A percentile compares a stretch with the other conserved stretches of the same genome.
phyloP scores from a whole-genome alignment of 495 filamentous ascomycete genomes.

The Delitschia confertaspora region DNA sequence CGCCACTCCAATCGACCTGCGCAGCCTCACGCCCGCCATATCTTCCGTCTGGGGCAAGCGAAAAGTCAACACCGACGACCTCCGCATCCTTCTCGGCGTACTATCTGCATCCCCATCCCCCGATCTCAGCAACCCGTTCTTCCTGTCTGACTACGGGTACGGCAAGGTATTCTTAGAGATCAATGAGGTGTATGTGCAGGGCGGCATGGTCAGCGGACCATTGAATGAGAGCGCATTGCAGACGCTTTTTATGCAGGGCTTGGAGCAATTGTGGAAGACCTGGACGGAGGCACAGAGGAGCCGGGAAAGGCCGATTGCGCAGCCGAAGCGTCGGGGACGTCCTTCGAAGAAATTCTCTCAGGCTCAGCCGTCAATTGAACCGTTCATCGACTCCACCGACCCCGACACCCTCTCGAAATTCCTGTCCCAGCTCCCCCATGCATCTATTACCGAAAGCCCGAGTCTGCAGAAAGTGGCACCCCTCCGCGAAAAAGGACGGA shows the following conservation, averaged over 20 bases:
- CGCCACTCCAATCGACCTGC: slow-evolving; percentile 49
- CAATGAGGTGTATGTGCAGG: slow-evolving; percentile 30
- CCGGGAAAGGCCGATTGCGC: slow-evolving; percentile 16
- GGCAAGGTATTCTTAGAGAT: slow-evolving; percentile 43
- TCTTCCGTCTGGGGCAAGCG: slow-evolving; percentile 54
- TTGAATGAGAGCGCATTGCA: slow-evolving; percentile 51
- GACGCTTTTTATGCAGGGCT: slow-evolving; percentile 42
- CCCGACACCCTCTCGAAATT: slow-evolving; percentile 34
- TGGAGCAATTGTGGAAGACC: slow-evolving; percentile 42
- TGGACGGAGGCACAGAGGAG: slow-evolving; percentile 19
- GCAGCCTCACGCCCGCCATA: slow-evolving; percentile 45
- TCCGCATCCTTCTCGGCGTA: slow-evolving; percentile 44
- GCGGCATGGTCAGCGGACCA: slow-evolving; percentile 41
- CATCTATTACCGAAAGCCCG: slow-evolving; percentile 42
- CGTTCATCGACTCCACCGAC: slow-evolving; percentile 6
- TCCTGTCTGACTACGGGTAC: slow-evolving; percentile 52
- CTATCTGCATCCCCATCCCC: slow-evolving; percentile 28
- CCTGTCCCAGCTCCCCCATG: slow-evolving; percentile 45
- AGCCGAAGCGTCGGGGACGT: slow-evolving; percentile 21
- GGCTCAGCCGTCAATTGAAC: slow-evolving; percentile 14
- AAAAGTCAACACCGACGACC: slow-evolving; percentile 48
- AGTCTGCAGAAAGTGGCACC: slow-evolving; percentile 39
- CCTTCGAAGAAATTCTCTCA: slow-evolving; percentile 13
- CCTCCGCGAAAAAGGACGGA: slow-evolving; percentile 48
- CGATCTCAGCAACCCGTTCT: slow-evolving; percentile 31